Percentiles rank a stretch among this genome's conserved stretches.
Evolutionary conservation across 805 yeast species (phyloP).

Genomic region (Wickerhamomyces sydowiorum): DNA sequence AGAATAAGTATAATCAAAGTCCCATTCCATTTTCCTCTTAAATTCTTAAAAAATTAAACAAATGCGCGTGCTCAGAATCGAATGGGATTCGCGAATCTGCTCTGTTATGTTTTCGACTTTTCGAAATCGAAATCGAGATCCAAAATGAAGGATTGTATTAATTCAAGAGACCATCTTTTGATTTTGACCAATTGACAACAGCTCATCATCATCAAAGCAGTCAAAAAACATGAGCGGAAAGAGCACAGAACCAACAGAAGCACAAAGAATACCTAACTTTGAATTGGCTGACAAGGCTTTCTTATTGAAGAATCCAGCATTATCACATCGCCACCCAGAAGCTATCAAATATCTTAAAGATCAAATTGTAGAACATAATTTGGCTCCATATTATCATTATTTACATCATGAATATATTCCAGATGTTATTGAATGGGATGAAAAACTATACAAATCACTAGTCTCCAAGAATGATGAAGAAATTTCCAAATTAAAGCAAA

Average conservation of each 20-base stretch:
- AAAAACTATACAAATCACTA: conserved; percentile 46
- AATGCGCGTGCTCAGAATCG: no score
- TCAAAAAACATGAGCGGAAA: no score
- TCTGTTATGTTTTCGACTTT: no score
- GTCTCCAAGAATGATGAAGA: conserved; percentile 47
- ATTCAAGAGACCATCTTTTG: no score
- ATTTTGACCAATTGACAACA: no score
- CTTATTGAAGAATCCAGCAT: conserved; percentile 39
- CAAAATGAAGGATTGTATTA: no score
- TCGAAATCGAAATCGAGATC: no score
- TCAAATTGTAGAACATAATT: conserved; percentile 50
- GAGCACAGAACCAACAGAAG: conserved; percentile 7
- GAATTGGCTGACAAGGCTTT: conserved; percentile 77
- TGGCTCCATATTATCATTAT: conserved; percentile 81
- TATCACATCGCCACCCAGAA: conserved; percentile 34
- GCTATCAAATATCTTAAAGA: conserved; percentile 41
- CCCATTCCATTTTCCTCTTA: no score
- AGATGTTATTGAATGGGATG: conserved; percentile 51
- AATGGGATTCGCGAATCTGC: no score
- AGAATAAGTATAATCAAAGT: no score
- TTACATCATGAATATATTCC: conserved; percentile 42
- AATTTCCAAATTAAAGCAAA: conserved; percentile 39
- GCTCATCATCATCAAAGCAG: no score
- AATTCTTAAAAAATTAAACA: no score
- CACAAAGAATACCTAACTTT: conserved; percentile 67